Percentiles rank a stretch among this genome's conserved stretches.
These are phyloP conservation scores for Silene coronaria DNA, from an alignment of 179 eudicot genomes.

Conservation along the genomic window DNA sequence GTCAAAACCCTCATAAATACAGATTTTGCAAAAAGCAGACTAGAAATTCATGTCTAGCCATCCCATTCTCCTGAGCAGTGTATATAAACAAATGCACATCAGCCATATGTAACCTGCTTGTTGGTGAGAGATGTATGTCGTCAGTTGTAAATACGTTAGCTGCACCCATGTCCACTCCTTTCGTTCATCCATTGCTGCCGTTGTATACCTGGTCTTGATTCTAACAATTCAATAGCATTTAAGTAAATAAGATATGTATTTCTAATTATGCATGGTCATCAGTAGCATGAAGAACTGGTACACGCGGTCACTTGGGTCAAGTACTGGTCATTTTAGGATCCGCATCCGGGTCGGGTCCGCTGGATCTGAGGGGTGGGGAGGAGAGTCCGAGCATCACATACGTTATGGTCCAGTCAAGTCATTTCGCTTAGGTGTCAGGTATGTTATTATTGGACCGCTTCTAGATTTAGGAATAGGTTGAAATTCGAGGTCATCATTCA, in stretches of 20 bases:
- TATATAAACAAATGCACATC: slow-evolving; percentile 4
- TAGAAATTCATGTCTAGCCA: background rate
- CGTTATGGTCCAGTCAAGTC: too few relatives aligned
- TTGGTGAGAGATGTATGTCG: background rate
- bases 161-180: slow-evolving; percentile 13
- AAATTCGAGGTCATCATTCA: background rate
- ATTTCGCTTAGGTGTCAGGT: background rate
- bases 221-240: background rate
- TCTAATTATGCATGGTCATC: background rate
- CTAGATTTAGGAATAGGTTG: background rate
- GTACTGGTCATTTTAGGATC: background rate
- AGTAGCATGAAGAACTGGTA: background rate
- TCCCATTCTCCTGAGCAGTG: background rate
- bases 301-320: background rate
- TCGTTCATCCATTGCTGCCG: slow-evolving; percentile 6
- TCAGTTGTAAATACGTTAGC: background rate
- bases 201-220: slow-evolving; percentile 22
- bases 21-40: slow-evolving; percentile 14
- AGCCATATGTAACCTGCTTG: slow-evolving; percentile 3
- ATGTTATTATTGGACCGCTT: too few relatives aligned
- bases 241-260: background rate
- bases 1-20: slow-evolving; percentile 24
- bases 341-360: too few relatives aligned
- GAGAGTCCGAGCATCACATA: too few relatives aligned
- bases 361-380: too few relatives aligned